Percentiles rank a stretch among this genome's conserved stretches.
Evolutionary conservation across 371 early-diverging fungal genomes (phyloP).

Genomic region (Mucor piriformis): DNA sequence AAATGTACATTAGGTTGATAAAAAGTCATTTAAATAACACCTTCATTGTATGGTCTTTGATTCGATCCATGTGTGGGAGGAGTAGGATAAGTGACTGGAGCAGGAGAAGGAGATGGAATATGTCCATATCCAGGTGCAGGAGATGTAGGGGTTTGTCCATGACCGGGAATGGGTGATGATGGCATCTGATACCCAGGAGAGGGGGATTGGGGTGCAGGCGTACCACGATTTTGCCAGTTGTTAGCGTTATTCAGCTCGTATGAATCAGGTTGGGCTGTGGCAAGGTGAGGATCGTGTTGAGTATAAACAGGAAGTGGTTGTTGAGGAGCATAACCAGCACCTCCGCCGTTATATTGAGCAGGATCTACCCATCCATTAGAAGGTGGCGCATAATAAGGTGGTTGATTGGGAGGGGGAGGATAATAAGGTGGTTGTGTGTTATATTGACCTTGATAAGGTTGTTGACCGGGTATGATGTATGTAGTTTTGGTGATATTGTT

Average conservation of each 20-base stretch:
- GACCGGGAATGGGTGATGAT: not conserved
- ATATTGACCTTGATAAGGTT: constrained; percentile 24
- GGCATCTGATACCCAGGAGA: constrained; percentile 6
- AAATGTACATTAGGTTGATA: not conserved
- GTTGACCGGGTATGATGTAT: constrained; percentile 25
- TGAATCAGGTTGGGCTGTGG: constrained; percentile 1
- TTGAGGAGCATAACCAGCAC: constrained; percentile 17
- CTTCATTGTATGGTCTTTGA: constrained; percentile 11
- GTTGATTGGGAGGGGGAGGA: constrained; percentile 25
- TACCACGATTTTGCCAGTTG: constrained; percentile 13
- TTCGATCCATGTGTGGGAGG: not conserved
- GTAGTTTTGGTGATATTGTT: constrained; percentile 21
- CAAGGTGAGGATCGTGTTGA: constrained; percentile 6
- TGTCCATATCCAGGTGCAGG: not conserved
- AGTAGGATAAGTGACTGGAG: not conserved
- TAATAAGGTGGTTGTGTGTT: constrained; percentile 26
- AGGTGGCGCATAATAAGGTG: constrained; percentile 19
- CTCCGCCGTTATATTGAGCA: constrained; percentile 56
- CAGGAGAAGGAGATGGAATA: not conserved
- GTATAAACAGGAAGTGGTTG: constrained; percentile 24
- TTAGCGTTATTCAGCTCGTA: constrained; percentile 23
- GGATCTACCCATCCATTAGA: constrained; percentile 58
- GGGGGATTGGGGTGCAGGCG: constrained; percentile 1
- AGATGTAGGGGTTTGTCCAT: not conserved
- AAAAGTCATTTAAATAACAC: constrained; percentile 5